Evolutionary conservation across 805 yeast genomes (phyloP).

Genomic region (Wickerhamiella parazyma): DNA sequence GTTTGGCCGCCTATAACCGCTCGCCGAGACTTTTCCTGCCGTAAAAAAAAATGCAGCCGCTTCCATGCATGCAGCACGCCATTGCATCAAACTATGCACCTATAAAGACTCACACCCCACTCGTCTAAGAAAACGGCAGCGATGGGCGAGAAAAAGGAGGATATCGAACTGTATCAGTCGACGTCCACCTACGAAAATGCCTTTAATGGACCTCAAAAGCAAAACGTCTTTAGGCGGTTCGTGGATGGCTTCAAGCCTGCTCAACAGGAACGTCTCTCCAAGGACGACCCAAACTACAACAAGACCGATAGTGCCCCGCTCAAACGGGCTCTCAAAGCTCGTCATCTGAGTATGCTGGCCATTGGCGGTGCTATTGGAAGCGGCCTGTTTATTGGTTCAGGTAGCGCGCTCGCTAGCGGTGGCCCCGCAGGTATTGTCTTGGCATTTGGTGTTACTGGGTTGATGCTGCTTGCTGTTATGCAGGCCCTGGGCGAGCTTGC

Average conservation of each 20-base stretch:
- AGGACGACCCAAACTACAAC: slow-evolving; percentile 27
- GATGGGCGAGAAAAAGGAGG: not conserved
- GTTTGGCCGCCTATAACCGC: too few species aligned
- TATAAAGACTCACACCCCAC: not conserved
- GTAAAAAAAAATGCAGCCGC: too few species aligned
- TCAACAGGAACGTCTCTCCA: slow-evolving; percentile 27
- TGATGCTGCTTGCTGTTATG: slow-evolving; percentile 50
- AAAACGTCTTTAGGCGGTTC: not conserved
- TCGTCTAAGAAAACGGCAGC: not conserved
- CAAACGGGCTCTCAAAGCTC: slow-evolving; percentile 29
- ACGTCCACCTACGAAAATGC: not conserved
- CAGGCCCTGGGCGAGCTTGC: slow-evolving; percentile 59
- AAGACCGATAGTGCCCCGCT: slow-evolving; percentile 43
- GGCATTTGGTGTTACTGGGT: slow-evolving; percentile 46
- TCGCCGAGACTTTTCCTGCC: too few species aligned
- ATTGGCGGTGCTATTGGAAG: slow-evolving; percentile 81
- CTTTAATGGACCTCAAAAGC: not conserved
- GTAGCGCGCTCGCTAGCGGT: slow-evolving; percentile 34
- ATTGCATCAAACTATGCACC: too few species aligned
- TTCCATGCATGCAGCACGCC: too few species aligned
- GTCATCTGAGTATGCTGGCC: slow-evolving; percentile 33
- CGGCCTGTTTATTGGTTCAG: slow-evolving; percentile 45
- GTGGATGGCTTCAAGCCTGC: slow-evolving; percentile 12
- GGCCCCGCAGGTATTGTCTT: slow-evolving; percentile 47
- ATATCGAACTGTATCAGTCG: not conserved